phyloP scores from a whole-genome alignment of 2,329 filamentous ascomycete genomes.

The Stagonosporopsis chrysanthemi region DNA sequence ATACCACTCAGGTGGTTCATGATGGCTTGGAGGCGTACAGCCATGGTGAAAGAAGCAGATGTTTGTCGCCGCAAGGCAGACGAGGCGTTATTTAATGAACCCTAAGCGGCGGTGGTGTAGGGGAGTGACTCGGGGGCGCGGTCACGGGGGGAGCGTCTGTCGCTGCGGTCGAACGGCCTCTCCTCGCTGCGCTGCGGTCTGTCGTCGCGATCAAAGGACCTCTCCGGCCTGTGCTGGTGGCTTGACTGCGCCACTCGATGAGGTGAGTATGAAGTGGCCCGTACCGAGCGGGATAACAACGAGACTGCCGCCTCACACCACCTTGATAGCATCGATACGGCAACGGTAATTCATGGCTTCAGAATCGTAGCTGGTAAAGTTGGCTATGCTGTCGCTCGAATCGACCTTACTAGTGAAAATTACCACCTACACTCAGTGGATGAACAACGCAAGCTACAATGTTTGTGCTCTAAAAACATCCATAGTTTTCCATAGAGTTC shows the following conservation, averaged over 20 bases:
- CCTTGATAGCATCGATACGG: too few species aligned
- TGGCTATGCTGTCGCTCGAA: neutral
- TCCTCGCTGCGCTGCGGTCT: neutral
- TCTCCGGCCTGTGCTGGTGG: slow-evolving; percentile 1
- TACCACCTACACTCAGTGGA: neutral
- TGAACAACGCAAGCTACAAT: neutral
- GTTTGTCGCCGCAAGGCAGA: neutral
- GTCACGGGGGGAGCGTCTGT: slow-evolving; percentile 2
- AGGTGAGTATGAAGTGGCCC: neutral
- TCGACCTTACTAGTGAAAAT: neutral
- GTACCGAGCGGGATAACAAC: neutral
- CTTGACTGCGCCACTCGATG: neutral
- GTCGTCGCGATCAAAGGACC: neutral
- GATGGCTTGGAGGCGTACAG: neutral
- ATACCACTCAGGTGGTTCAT: neutral
- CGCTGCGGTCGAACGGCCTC: neutral
- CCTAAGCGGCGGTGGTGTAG: slow-evolving; percentile 85
- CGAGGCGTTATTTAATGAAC: slow-evolving; percentile 70
- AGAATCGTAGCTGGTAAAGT: too few species aligned
- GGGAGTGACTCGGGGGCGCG: slow-evolving; percentile 58
- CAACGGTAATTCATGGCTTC: neutral
- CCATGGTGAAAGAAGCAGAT: neutral
- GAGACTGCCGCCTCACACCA: neutral
- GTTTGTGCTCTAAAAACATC: neutral
- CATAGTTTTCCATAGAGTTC: neutral